Conservation (phyloP, 2,329 filamentous ascomycete genomes). For the Arthrobotrys iridis region DNA sequence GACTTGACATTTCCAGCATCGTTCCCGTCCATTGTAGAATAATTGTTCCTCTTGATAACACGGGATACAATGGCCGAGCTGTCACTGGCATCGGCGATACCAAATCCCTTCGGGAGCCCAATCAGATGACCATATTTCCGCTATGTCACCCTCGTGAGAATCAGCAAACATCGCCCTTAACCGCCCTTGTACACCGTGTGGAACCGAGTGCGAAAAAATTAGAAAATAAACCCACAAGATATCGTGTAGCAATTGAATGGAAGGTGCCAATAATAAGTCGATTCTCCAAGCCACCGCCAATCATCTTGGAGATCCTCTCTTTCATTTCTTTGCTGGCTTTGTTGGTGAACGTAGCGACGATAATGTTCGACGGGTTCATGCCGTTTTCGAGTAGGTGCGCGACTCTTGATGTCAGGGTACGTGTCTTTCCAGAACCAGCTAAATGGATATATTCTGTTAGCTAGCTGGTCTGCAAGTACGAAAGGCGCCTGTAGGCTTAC, state of each 20-base stretch:
- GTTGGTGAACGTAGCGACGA: conserved; percentile 96
- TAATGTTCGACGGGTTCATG: conserved; percentile 84
- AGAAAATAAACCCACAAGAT: conserved; percentile 73
- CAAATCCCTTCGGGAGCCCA: conserved; percentile 82
- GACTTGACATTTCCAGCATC: conserved; percentile 76
- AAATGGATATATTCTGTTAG: conserved; percentile 67
- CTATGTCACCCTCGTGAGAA: neutral
- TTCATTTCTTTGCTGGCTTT: conserved; percentile 96
- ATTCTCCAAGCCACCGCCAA: conserved; percentile 79
- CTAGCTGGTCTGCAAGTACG: neutral
- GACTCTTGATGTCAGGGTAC: conserved; percentile 90
- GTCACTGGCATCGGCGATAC: conserved; percentile 87
- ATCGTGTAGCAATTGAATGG: conserved; percentile 88
- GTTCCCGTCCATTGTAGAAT: conserved; percentile 63
- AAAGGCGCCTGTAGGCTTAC: conserved; percentile 64
- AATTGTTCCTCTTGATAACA: conserved; percentile 78
- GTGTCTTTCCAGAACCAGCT: conserved; percentile 85
- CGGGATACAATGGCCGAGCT: conserved; percentile 74
- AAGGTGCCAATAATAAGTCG: conserved; percentile 91
- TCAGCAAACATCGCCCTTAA: neutral
- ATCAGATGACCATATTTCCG: conserved; percentile 80
- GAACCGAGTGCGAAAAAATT: too few species aligned
- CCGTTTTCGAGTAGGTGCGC: conserved; percentile 72
- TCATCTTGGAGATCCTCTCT: conserved; percentile 79
- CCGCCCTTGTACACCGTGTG: neutral